A percentile compares a stretch with the other conserved stretches of the same genome.
phyloP scores from a whole-genome alignment of 768 basidiomycete genomes.

The Pisolithus albus region DNA sequence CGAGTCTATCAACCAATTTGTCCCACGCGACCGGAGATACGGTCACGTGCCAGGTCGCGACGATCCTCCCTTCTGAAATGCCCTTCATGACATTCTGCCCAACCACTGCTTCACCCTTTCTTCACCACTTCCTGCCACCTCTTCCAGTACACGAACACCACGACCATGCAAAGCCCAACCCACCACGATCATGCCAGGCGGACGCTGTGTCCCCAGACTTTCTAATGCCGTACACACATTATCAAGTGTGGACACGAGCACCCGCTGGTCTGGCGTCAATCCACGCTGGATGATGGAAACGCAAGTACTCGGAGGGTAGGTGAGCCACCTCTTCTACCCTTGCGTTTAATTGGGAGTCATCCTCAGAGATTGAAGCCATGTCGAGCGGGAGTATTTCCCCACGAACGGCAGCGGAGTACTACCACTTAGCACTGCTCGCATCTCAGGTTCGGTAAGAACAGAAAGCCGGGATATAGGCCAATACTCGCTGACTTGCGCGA shows the following conservation, averaged over 20 bases:
- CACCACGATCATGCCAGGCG: slow-evolving; percentile 77
- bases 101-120: slow-evolving; percentile 56
- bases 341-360: no score
- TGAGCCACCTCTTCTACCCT: slow-evolving; percentile 42
- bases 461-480: slow-evolving; percentile 82
- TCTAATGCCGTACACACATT: slow-evolving; percentile 67
- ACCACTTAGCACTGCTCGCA: slow-evolving; percentile 53
- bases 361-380: neutral
- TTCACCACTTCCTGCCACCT: slow-evolving; percentile 34
- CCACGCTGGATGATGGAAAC: slow-evolving; percentile 93
- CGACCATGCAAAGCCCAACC: no score
- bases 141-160: no score
- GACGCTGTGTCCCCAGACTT: slow-evolving; percentile 75
- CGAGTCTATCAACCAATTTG: no score
- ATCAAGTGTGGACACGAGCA: slow-evolving; percentile 69
- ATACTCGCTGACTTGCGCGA: slow-evolving; percentile 94
- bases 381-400: neutral
- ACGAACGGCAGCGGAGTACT: slow-evolving; percentile 8
- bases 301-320: slow-evolving; percentile 71
- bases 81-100: no score
- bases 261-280: slow-evolving; percentile 86
- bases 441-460: slow-evolving; percentile 56
- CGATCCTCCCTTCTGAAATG: no score
- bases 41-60: no score
- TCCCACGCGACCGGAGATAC: no score